Evolutionary conservation across 345 rosid species (phyloP).

Genomic region (Syzygium aqueum): DNA sequence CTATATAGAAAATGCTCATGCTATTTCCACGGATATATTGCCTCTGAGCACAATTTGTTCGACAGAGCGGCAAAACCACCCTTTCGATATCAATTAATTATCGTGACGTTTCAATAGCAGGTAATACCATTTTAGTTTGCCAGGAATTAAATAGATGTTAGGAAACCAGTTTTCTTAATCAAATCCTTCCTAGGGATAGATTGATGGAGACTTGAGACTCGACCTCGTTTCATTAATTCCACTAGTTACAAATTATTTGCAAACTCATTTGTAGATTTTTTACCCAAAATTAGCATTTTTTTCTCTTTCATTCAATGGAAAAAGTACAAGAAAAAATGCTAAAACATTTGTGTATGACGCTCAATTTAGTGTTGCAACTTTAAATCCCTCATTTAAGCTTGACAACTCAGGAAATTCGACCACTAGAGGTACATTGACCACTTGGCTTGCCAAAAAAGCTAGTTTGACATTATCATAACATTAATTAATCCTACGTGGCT

Average conservation of each 20-base stretch:
- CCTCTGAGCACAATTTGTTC: no score
- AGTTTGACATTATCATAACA: not conserved
- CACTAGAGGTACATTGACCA: not conserved
- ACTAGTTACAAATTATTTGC: not conserved
- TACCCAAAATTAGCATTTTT: not conserved
- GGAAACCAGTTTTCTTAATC: not conserved
- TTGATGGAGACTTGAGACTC: not conserved
- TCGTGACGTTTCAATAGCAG: no score
- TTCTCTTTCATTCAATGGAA: rapidly evolving
- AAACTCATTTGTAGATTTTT: not conserved
- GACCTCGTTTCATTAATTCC: not conserved
- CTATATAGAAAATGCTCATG: not conserved
- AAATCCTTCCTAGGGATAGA: not conserved
- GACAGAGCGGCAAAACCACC: not conserved
- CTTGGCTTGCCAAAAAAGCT: not conserved
- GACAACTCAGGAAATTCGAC: rapidly evolving
- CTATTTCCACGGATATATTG: not conserved
- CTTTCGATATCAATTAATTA: not conserved
- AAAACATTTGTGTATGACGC: rapidly evolving
- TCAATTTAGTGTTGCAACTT: rapidly evolving
- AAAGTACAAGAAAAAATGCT: not conserved
- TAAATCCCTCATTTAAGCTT: not conserved
- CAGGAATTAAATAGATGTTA: not conserved
- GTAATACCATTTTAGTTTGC: not conserved
- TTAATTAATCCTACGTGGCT: not conserved